phyloP scores from a whole-genome alignment of 192 early-diverging fungal genomes.

The Neocallimastix lanati region DNA sequence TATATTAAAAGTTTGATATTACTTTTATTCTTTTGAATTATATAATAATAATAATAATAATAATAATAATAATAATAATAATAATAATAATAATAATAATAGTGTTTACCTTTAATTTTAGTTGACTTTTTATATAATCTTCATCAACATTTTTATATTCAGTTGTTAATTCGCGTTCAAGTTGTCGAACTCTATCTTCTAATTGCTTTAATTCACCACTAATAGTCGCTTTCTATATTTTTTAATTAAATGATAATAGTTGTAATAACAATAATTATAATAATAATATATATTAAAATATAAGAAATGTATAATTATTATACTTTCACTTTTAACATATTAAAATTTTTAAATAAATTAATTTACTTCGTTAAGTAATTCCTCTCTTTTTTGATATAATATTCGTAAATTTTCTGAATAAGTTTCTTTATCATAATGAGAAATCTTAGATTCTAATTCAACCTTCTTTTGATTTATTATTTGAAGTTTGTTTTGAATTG shows the following conservation, averaged over 20 bases:
- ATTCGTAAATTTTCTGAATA: conserved; percentile 1
- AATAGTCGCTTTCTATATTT: conserved; percentile 25
- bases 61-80: too few relatives aligned
- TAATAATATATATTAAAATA: too few relatives aligned
- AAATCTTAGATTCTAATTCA: not conserved
- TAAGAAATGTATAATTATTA: too few relatives aligned
- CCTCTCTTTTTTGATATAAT: conserved; percentile 16
- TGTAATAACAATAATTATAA: too few relatives aligned
- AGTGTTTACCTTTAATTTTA: conserved; percentile 38
- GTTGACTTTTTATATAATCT: conserved; percentile 44
- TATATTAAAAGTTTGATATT: too few relatives aligned
- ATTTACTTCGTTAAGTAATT: conserved; percentile 9
- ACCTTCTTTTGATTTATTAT: not conserved
- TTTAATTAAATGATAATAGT: too few relatives aligned
- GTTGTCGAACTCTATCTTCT: conserved; percentile 27
- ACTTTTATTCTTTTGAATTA: too few relatives aligned
- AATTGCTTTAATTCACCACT: conserved; percentile 68
- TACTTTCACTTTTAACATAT: too few relatives aligned
- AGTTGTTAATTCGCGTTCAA: conserved; percentile 36
- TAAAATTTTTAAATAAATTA: not conserved
- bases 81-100: too few relatives aligned
- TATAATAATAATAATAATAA: too few relatives aligned
- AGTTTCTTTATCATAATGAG: not conserved
- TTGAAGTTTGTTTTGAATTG: not conserved
- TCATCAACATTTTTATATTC: conserved; percentile 65